Base-by-base conservation (phyloP, 495 filamentous ascomycete genomes). In the Venustampulla echinocandica region DNA sequence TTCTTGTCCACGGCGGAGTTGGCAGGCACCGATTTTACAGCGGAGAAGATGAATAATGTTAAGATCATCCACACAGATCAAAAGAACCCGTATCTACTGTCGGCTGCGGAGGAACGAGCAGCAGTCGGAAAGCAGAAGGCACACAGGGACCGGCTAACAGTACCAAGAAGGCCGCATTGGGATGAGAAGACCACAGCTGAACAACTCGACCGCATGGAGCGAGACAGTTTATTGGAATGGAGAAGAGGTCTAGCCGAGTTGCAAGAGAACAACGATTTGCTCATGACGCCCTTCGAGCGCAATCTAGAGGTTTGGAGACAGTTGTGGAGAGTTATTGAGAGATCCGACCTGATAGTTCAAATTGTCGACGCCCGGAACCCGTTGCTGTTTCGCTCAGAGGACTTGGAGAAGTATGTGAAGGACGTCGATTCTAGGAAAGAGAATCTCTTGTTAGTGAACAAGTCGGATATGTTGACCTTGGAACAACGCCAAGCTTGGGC, bases 231-330 rank as follows among this genome's bases (percentile, higher is more conserved):
- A 49, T 63, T 97, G 49, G 73, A 86, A 32, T 99, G 93, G 93
- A 71, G 93, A 47, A 77, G 93, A 54, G 87, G 88, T 0, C 62
- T 99, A 39, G 93, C 93, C 4, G 87, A 95, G 55, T 68, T 99
- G 27, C 87, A 95, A 60, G 90, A 97, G 69, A 81, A 80, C 50
- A 75, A 96, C 34, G 93, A 97, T 63, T 69, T 99, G 44, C 70
- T 97, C 42, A 93, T 99, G 89, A 99, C 93, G 1, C 93, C 93
- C 0, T 99, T 99, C 57, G 93, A 99, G 73, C 76, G 92, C 25
- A 99, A 99, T 64, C 54, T 99, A 49, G 93, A 99, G 63, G 90
- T 99, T 39, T 99, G 93, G 93, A 78, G 93, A 60, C 93, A 99
- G 64, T 59, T 99, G 55, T 99, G 93, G 93, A 78, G 93, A 66